Percentiles rank a stretch among this genome's conserved stretches.
Evolutionary conservation across 768 basidiomycete genomes (phyloP).

Genomic region (Cystobasidium tubakii): DNA sequence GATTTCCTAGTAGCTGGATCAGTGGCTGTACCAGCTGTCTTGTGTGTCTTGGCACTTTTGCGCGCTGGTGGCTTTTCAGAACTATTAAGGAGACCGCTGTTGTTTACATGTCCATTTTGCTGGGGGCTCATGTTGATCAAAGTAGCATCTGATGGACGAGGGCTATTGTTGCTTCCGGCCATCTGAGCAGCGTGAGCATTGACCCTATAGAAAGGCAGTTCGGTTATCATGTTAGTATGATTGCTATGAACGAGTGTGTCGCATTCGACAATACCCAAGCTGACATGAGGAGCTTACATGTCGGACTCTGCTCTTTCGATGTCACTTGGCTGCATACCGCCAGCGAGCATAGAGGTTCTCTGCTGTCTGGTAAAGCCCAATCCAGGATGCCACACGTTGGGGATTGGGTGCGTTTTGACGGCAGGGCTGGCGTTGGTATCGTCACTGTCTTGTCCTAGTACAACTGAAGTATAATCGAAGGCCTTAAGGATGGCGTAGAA

Average conservation of each 20-base stretch:
- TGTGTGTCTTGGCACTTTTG: not conserved
- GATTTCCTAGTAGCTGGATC: not conserved
- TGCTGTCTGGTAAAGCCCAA: conserved; percentile 30
- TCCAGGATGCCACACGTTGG: conserved; percentile 18
- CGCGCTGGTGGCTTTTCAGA: not conserved
- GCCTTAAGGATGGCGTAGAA: conserved; percentile 35
- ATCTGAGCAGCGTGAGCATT: not conserved
- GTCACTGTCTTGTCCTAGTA: conserved; percentile 34
- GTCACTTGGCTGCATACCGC: conserved; percentile 22
- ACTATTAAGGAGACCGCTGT: not conserved
- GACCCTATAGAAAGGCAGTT: not conserved
- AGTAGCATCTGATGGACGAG: not conserved
- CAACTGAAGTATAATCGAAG: conserved; percentile 37
- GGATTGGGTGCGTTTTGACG: not conserved
- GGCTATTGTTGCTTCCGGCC: not conserved
- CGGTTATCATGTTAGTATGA: too few relatives aligned
- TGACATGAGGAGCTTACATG: not conserved
- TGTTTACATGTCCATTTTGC: not conserved
- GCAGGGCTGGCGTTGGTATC: conserved; percentile 1
- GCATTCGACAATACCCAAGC: too few relatives aligned
- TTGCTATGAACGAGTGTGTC: too few relatives aligned
- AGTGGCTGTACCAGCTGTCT: not conserved
- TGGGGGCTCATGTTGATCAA: not conserved
- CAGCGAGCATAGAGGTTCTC: conserved; percentile 28
- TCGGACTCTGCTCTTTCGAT: conserved; percentile 23